Conservation (phyloP, 1,284 basidiomycete species). For the Rhodotorula sp. region DNA sequence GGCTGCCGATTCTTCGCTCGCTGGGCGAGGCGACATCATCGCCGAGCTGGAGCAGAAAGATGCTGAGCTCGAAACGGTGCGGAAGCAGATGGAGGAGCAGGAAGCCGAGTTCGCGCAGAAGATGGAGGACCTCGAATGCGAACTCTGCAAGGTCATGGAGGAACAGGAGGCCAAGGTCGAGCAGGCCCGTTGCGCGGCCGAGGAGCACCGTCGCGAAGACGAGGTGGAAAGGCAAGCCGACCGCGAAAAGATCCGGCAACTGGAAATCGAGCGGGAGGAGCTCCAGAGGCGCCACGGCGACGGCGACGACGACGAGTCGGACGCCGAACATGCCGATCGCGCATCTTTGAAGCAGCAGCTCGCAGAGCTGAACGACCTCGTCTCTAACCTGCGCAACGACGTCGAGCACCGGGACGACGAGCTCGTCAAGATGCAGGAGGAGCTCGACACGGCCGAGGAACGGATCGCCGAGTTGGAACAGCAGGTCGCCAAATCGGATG, state of each 20-base stretch:
- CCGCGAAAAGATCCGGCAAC: slow-evolving; percentile 25
- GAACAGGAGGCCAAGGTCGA: slow-evolving; percentile 43
- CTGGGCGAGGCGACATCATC: slow-evolving; percentile 43
- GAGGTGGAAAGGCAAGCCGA: slow-evolving; percentile 15
- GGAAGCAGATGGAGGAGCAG: slow-evolving; percentile 35
- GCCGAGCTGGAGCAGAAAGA: slow-evolving; percentile 45
- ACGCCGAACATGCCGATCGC: background rate
- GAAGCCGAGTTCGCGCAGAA: slow-evolving; percentile 49
- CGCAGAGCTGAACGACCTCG: slow-evolving; percentile 9
- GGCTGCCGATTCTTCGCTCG: slow-evolving; percentile 12
- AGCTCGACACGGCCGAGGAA: slow-evolving; percentile 51
- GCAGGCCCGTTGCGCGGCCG: slow-evolving; percentile 20
- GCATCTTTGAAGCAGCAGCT: slow-evolving; percentile 6
- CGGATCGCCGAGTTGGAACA: slow-evolving; percentile 56
- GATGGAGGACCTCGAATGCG: slow-evolving; percentile 52
- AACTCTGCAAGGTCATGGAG: slow-evolving; percentile 44
- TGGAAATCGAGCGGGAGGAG: slow-evolving; percentile 49
- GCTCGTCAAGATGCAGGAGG: slow-evolving; percentile 21
- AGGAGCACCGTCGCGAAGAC: slow-evolving; percentile 24
- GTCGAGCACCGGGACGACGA: slow-evolving; percentile 53
- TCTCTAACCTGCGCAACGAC: slow-evolving; percentile 48
- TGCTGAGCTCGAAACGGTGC: slow-evolving; percentile 44
- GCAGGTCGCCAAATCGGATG: slow-evolving; percentile 46
- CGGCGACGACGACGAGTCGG: slow-evolving; percentile 15
- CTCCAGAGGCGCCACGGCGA: slow-evolving; percentile 13